Evolutionary conservation across 352 stramenopile species (phyloP).

Genomic region (Phytophthora fragariae): DNA sequence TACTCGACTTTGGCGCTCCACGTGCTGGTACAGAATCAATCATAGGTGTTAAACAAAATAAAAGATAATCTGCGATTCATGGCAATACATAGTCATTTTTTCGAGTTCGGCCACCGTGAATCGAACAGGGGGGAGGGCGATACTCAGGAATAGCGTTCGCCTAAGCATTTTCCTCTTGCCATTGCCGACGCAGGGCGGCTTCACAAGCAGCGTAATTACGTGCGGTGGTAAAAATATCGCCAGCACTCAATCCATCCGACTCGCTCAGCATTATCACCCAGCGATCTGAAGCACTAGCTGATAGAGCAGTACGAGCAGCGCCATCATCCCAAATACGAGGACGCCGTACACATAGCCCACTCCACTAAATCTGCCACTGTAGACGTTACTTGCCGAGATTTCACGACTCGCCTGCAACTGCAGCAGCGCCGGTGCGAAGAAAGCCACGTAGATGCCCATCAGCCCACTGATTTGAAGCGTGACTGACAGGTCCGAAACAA

Average conservation of each 20-base stretch:
- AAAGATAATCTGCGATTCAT: conserved; percentile 1
- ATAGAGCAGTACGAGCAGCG: conserved; percentile 67
- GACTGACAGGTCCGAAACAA: conserved; percentile 86
- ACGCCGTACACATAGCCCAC: conserved; percentile 64
- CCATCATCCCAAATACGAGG: conserved; percentile 68
- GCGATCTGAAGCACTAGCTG: conserved; percentile 61
- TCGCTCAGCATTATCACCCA: conserved; percentile 8
- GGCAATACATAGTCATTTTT: conserved; percentile 28
- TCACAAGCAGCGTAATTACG: conserved; percentile 2
- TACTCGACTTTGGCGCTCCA: too few relatives aligned
- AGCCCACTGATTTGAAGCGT: conserved; percentile 89
- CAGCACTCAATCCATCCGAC: too few relatives aligned
- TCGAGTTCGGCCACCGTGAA: conserved; percentile 25
- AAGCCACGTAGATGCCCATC: conserved; percentile 82
- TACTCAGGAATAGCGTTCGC: not conserved
- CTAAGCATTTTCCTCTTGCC: conserved; percentile 17
- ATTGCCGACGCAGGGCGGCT: conserved; percentile 22
- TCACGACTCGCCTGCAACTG: conserved; percentile 64
- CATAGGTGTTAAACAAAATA: not conserved
- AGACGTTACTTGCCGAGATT: conserved; percentile 61
- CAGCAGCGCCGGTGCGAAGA: conserved; percentile 79
- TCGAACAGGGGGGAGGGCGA: conserved; percentile 18
- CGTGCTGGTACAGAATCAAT: too few relatives aligned
- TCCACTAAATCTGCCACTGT: conserved; percentile 73
- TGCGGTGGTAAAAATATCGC: too few relatives aligned